phyloP scores from a whole-genome alignment of 2,329 filamentous ascomycete genomes.

The Botrytis paeoniae region DNA sequence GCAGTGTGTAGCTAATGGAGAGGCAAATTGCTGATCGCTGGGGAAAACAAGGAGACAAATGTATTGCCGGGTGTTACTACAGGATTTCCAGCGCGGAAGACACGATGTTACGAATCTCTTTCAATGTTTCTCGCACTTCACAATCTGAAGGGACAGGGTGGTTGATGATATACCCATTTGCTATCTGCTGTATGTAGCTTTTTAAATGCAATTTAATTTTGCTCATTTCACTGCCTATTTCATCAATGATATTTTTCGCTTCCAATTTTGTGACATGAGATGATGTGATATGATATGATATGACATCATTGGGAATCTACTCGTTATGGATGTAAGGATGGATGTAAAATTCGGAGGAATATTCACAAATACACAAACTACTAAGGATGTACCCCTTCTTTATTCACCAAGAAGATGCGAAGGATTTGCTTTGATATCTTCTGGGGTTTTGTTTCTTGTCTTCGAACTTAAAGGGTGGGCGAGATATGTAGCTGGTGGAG shows the following conservation, averaged over 20 bases:
- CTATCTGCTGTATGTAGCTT: not conserved
- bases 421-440: too few relatives aligned
- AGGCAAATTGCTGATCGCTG: not conserved
- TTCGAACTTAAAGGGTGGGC: too few relatives aligned
- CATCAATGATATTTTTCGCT: not conserved
- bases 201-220: not conserved
- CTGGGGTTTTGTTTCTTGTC: too few relatives aligned
- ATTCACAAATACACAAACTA: too few relatives aligned
- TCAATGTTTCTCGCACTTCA: not conserved
- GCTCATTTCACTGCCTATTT: not conserved
- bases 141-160: too few relatives aligned
- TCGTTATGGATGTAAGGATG: too few relatives aligned
- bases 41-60: not conserved
- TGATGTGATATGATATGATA: fast-evolving
- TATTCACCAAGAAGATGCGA: too few relatives aligned
- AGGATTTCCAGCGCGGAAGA: not conserved
- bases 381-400: too few relatives aligned
- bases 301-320: not conserved
- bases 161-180: not conserved
- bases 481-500: too few relatives aligned
- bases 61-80: not conserved
- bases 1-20: not conserved
- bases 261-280: not conserved
- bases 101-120: not conserved
- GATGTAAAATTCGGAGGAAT: too few relatives aligned